These are phyloP conservation scores for Dentipellis sp. DNA, from an alignment of 768 basidiomycete species.

Conservation along the genomic window DNA sequence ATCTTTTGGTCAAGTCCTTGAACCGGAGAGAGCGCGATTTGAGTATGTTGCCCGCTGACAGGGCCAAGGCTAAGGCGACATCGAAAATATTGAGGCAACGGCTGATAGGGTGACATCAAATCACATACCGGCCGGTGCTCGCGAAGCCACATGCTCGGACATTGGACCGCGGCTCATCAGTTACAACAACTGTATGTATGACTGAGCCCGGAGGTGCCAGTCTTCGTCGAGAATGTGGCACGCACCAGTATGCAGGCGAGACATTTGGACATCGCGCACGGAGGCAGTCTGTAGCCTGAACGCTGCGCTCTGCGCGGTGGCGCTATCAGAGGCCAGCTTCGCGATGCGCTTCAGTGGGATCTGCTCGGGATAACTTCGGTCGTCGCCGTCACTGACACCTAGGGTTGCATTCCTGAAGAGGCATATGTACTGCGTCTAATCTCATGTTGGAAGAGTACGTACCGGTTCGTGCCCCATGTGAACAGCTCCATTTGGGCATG, in stretches of 20 bases:
- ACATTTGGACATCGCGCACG: constrained; percentile 68
- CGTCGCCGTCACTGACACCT: constrained; percentile 74
- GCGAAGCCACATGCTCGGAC: constrained; percentile 86
- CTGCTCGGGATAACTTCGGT: constrained; percentile 72
- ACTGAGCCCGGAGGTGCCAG: background rate
- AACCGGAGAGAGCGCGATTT: constrained; percentile 60
- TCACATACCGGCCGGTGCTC: constrained; percentile 68
- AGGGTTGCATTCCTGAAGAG: constrained; percentile 68
- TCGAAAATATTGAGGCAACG: constrained; percentile 1
- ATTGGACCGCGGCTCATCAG: constrained; percentile 64
- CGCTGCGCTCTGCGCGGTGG: constrained; percentile 21
- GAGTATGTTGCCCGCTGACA: constrained; percentile 53
- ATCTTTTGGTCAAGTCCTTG: constrained; percentile 48
- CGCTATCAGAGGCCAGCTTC: constrained; percentile 2
- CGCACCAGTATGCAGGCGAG: constrained; percentile 79
- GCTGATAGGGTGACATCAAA: background rate
- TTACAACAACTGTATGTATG: constrained; percentile 41
- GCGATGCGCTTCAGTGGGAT: constrained; percentile 35
- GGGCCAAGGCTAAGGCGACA: constrained; percentile 50
- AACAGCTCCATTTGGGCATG: constrained; percentile 46
- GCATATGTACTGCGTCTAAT: background rate
- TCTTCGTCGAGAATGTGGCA: background rate
- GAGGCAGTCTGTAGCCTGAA: constrained; percentile 54
- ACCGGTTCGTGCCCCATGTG: constrained; percentile 76
- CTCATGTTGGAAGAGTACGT: background rate